Base-by-base conservation (phyloP, 306 rosid species). In the Biancaea sappan region DNA sequence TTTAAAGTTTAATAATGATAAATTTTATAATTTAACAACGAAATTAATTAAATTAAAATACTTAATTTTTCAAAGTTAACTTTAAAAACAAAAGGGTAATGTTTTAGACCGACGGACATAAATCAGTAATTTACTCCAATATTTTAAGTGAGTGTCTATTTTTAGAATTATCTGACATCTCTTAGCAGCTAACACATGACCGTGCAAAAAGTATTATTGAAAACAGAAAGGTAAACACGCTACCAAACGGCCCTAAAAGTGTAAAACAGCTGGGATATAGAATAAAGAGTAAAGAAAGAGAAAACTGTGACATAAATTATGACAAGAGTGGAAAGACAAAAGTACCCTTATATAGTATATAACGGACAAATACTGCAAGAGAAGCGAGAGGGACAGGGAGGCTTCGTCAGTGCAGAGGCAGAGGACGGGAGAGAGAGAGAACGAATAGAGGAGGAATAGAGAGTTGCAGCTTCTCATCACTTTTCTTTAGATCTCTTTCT, bases 281-380 rank as follows among this genome's bases (percentile, higher is more conserved):
- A 3, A 3, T 1, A 46, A 46, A 5, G 1, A 18, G 25, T 48
- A 18, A 18, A n/a, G 6, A 50, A n/a, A 1, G 5, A 46, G 8
- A 46, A 46, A 16, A 46, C 8, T 18, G 1, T 1, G 2, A 5
- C 6, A 48, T 3, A 18, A 50, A 18, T 51, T 19, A 19, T 19
- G 57, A 51, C 15, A 22, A 46, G 11, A 1, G 0, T 22, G 54
- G 8, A 40, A 43, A 0, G 26, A 90, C 90, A 24, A 48, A 31
- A 78, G 0, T 76, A 47, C 72, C 83, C 71, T 41, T 16, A 4
- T 4, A 62, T 9, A 13, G 46, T 4, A 51, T 73, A 63, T 66
- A 85, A 80, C 14, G 75, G 88, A 81, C 87, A 81, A 71, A 67
- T 68, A 77, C 69, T 25, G 79, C 13, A 3, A 80, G 66, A 73